Percentiles rank a stretch among this genome's conserved stretches.
phyloP scores from a whole-genome alignment of 345 rosid species.

The Eucalyptus guilfoylei region DNA sequence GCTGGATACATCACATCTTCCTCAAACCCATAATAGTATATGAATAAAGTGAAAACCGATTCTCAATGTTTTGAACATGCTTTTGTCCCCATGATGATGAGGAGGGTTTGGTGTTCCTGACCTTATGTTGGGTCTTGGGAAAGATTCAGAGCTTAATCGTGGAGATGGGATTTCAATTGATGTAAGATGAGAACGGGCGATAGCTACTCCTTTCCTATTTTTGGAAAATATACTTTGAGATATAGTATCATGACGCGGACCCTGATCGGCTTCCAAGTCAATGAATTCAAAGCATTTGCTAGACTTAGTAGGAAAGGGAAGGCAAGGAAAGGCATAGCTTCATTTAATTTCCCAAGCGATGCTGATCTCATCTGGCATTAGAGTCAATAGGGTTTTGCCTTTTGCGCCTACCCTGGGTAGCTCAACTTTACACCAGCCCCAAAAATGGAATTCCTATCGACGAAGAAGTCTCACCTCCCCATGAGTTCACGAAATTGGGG shows the following conservation, averaged over 20 bases:
- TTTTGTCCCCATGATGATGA: background rate
- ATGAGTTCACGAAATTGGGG: background rate
- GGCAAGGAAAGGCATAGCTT: background rate
- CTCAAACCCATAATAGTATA: slow-evolving; percentile 83
- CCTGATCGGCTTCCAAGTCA: too few species aligned
- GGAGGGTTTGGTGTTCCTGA: background rate
- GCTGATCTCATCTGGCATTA: background rate
- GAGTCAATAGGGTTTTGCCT: background rate
- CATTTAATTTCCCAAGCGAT: background rate
- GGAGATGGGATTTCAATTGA: background rate
- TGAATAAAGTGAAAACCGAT: slow-evolving; percentile 82
- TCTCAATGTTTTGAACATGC: slow-evolving; percentile 31
- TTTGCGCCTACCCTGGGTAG: background rate
- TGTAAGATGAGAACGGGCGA: background rate
- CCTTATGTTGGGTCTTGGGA: background rate
- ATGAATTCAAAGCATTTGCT: background rate
- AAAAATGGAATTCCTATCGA: background rate
- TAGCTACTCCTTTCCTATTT: background rate
- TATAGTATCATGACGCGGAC: background rate
- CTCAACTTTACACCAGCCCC: background rate
- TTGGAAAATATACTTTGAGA: background rate
- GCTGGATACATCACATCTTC: slow-evolving; percentile 98
- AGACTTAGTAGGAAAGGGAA: background rate
- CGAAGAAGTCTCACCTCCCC: background rate
- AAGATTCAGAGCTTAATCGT: background rate